Evolutionary conservation across 192 early-diverging fungal genomes (phyloP), one percentile per base, ranked within the genome.

Genomic region (Jimgerdemannia flammicorona): DNA sequence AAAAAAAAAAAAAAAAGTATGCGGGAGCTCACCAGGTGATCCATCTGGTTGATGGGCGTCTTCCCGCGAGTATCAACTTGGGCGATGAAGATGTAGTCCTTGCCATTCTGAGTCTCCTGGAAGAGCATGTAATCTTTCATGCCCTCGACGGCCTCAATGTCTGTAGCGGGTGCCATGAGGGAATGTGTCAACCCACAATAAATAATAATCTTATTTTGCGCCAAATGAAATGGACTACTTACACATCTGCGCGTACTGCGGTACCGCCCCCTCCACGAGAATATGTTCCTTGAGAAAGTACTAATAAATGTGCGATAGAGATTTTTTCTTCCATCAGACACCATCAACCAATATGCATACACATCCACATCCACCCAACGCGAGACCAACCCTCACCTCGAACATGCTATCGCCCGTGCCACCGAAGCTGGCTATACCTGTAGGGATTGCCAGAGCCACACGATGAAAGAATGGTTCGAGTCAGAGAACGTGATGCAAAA

Each of bases 261-360:
- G 67, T 0, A 77, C 40, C 3, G 40, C 40, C 7, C 81, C 81
- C 44, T 82, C 81, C n/a, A 85, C 66, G 4, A 85, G 59, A 41
- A 91, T 73, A 75, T 85, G 85, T 43, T 89, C 81, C 70, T 91
- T 91, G 54, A 91, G 72, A 68, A 91, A 81, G 70, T 91, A 91
- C 86, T 87, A 64, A 8, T 39, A 42, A 49, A 19, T 20, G 54
- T 43, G 43, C 7, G 3, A 4, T 43, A 44, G 70, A 44, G 44
- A 73, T 41, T 44, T n/a, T 4, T n/a, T 9, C 29, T 64, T 2
- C 14, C 43, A 29, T 42, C 49, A 17, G 54, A 18, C 66, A 40
- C 70, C 14, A 14, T 43, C 44, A 72, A 40, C 40, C 44, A 11
- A 40, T 41, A 29, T 43, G 49, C 19, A 73, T 67, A 29, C 29